These are phyloP conservation scores for Ogataea paraovalis DNA, from an alignment of 805 yeast genomes.

Conservation along the genomic window DNA sequence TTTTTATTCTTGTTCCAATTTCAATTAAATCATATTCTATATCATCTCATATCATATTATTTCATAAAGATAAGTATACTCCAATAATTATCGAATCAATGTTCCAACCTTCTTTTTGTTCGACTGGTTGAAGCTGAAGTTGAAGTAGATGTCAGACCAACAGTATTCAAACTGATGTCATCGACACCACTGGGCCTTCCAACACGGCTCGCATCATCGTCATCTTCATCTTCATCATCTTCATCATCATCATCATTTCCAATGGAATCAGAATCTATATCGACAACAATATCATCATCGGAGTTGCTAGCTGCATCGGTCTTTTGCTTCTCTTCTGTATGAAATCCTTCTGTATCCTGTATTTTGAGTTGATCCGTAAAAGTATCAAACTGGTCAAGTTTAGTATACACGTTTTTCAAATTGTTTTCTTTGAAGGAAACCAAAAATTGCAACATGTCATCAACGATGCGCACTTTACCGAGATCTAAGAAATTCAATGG, in stretches of 20 bases:
- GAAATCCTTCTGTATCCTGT: no score
- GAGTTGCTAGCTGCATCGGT: neutral
- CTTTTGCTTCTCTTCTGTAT: conserved; percentile 1
- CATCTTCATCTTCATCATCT: neutral
- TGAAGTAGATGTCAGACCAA: neutral
- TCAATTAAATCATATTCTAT: neutral
- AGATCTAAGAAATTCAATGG: conserved; percentile 8
- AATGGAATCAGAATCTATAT: neutral
- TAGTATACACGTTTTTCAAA: neutral
- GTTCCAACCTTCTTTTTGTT: conserved; percentile 3
- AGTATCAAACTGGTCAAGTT: neutral
- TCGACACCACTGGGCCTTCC: neutral
- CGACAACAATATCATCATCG: neutral
- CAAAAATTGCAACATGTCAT: conserved; percentile 4
- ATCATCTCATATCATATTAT: neutral
- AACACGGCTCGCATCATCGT: neutral
- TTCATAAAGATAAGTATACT: neutral
- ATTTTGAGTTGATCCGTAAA: neutral
- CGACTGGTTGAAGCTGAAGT: neutral
- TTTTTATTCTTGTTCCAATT: neutral
- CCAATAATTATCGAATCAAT: neutral
- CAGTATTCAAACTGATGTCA: neutral
- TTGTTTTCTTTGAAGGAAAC: conserved; percentile 5
- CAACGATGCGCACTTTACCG: conserved; percentile 2
- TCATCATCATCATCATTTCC: neutral